Evolutionary conservation across 164 flowering plant species (phyloP), one percentile per base, ranked within the genome.

Genomic region (Euptelea pleiosperma): DNA sequence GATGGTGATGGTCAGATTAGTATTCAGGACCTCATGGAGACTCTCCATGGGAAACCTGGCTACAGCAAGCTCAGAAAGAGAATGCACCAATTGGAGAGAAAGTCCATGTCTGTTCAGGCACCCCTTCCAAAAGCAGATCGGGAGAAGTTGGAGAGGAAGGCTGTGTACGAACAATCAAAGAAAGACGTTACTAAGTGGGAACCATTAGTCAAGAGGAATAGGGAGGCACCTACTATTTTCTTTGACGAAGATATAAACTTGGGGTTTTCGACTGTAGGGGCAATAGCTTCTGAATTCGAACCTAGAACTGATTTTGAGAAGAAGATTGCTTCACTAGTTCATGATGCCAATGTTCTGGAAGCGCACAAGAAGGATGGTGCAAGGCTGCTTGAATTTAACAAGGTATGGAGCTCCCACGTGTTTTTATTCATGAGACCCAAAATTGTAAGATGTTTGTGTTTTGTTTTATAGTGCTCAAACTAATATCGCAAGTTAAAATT

Each of bases 291-390:
- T 62, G 83, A 70, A 58, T 90, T 87, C 74, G 73, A 83, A 64
- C 91, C 97, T 12, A 82, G 92, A 63, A 87, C 87, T 51, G 85
- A 82, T 18, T 84, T 93, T 60, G 98, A 93, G 79, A 83, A 80
- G 75, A 77, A 82, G 65, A 90, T 93, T 35, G 82, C 81, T 39
- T 71, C 92, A 3, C 51, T 90, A 47, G 65, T 90, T 35, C 50
- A 65, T 61, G 74, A 86, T 68, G 67, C 76, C 10, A 74, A 74
- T 64, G 62, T 93, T 73, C 63, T 64, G 64, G 92, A 86, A 54
- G 98, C 97, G 50, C 82, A 86, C 63, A 74, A 41, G 37, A 76
- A 73, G 35, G 98, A 93, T 69, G 98, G 98, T 71, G 70, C 85
- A 2, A 80, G 72, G 77, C 87, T 93, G 64, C 91, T 93, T 60